Percentiles rank a stretch among this genome's conserved stretches.
Conservation (phyloP, 176 grass and related monocot species). For the Saccharum officinarum region DNA sequence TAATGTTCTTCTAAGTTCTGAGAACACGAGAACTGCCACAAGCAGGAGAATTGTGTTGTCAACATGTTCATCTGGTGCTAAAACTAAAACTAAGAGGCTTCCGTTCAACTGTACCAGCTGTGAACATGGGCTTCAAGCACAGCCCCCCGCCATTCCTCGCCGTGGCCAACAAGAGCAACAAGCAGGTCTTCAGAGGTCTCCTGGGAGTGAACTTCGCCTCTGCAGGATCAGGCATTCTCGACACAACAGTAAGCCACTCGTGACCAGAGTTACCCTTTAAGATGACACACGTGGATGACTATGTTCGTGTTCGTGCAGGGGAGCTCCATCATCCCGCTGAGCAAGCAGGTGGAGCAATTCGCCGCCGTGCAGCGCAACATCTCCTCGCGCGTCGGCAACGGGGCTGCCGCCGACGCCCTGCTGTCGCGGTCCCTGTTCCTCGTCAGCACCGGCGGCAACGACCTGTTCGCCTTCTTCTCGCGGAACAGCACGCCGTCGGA, state of each 20-base stretch:
- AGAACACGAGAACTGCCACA: background rate
- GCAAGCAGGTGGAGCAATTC: slow-evolving; percentile 66
- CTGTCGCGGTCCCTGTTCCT: slow-evolving; percentile 69
- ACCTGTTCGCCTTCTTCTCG: slow-evolving; percentile 72
- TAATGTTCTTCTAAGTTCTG: background rate
- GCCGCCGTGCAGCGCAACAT: slow-evolving; percentile 45
- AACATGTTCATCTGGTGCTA: background rate
- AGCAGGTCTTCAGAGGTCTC: slow-evolving; percentile 46
- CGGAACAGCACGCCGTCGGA: slow-evolving; percentile 44
- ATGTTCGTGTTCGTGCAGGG: slow-evolving; percentile 28
- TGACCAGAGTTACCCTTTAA: background rate
- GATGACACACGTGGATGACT: background rate
- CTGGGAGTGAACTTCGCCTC: slow-evolving; percentile 92
- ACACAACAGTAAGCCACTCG: slow-evolving; percentile 58
- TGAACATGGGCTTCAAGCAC: slow-evolving; percentile 83
- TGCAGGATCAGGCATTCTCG: slow-evolving; percentile 89
- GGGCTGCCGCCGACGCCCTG: slow-evolving; percentile 31
- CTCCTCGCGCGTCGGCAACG: slow-evolving; percentile 33
- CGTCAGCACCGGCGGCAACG: slow-evolving; percentile 76
- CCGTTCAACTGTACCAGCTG: slow-evolving; percentile 33
- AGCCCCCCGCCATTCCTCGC: slow-evolving; percentile 82
- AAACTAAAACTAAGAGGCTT: background rate
- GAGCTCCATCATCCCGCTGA: slow-evolving; percentile 45
- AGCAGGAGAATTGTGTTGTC: background rate
- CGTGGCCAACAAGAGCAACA: slow-evolving; percentile 56